phyloP scores from a whole-genome alignment of 495 filamentous ascomycete species.

The Lasiosphaeris hirsuta region DNA sequence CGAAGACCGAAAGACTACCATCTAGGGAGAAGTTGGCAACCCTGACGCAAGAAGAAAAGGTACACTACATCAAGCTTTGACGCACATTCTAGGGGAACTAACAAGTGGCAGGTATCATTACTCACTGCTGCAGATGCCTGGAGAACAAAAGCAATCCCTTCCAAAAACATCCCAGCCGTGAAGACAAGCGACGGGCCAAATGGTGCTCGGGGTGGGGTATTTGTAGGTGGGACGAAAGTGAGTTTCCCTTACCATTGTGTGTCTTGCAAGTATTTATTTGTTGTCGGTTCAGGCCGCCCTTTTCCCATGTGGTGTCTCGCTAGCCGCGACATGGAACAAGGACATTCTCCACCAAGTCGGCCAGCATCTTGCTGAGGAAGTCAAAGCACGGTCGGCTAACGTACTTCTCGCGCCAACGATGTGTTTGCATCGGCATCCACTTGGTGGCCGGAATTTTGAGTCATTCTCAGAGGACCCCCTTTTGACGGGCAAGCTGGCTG shows the following conservation, averaged over 20 bases:
- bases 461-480: conserved; percentile 83
- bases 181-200: conserved; percentile 79
- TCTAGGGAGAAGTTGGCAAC: conserved; percentile 42
- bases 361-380: conserved; percentile 68
- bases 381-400: conserved; percentile 67
- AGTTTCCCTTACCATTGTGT: conserved; percentile 1
- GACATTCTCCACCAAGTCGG: conserved; percentile 65
- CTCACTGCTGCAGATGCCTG: conserved; percentile 71
- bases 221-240: conserved; percentile 61
- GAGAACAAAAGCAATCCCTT: conserved; percentile 66
- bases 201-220: conserved; percentile 69
- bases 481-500: conserved; percentile 71
- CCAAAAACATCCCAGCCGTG: conserved; percentile 66
- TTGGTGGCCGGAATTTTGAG: conserved; percentile 83
- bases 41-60: conserved; percentile 55
- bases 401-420: conserved; percentile 77
- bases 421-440: conserved; percentile 76
- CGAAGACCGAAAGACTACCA: conserved; percentile 32
- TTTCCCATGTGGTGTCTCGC: conserved; percentile 71
- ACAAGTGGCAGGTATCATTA: conserved; percentile 50
- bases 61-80: conserved; percentile 19
- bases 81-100: conserved; percentile 12
- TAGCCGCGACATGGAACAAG: conserved; percentile 77
- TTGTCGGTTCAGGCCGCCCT: conserved; percentile 56
- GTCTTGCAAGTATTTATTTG: conserved; percentile 34